Conservation (phyloP, 2,329 filamentous ascomycete species). For the Pestalotiopsis sp. region DNA sequence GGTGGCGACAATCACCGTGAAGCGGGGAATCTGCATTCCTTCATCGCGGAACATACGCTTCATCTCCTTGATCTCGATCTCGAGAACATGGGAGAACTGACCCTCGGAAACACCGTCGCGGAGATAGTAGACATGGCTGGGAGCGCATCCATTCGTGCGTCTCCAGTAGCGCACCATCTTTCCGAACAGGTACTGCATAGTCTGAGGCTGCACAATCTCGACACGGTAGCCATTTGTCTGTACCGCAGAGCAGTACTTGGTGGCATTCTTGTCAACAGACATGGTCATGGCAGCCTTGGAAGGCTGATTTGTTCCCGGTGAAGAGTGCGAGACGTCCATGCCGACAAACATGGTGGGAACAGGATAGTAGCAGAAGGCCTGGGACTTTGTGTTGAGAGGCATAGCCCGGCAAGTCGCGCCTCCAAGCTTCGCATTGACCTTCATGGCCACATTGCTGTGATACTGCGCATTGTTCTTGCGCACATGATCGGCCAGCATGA, state of each 20-base stretch:
- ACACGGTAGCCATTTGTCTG: constrained; percentile 81
- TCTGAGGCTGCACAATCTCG: constrained; percentile 73
- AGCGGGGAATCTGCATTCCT: constrained; percentile 51
- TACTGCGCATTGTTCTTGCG: constrained; percentile 75
- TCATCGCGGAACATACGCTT: constrained; percentile 54
- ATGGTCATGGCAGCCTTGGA: constrained; percentile 89
- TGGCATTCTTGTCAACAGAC: constrained; percentile 69
- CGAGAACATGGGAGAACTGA: constrained; percentile 77
- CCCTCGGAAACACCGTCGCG: constrained; percentile 90
- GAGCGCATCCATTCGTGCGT: constrained; percentile 52
- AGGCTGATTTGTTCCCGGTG: constrained; percentile 63
- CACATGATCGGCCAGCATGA: constrained; percentile 72
- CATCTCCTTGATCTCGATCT: constrained; percentile 75
- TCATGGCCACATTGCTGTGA: constrained; percentile 92
- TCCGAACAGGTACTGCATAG: constrained; percentile 65
- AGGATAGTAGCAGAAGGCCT: constrained; percentile 39
- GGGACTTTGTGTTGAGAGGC: constrained; percentile 27
- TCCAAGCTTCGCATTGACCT: constrained; percentile 94
- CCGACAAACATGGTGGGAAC: constrained; percentile 80
- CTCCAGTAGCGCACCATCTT: constrained; percentile 68
- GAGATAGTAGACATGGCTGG: constrained; percentile 83
- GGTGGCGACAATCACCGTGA: constrained; percentile 84
- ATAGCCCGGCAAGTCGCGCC: constrained; percentile 65
- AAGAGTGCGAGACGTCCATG: constrained; percentile 84
- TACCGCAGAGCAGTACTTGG: constrained; percentile 75